phyloP scores from a whole-genome alignment of 768 basidiomycete genomes.

The Sarcomyxa edulis region DNA sequence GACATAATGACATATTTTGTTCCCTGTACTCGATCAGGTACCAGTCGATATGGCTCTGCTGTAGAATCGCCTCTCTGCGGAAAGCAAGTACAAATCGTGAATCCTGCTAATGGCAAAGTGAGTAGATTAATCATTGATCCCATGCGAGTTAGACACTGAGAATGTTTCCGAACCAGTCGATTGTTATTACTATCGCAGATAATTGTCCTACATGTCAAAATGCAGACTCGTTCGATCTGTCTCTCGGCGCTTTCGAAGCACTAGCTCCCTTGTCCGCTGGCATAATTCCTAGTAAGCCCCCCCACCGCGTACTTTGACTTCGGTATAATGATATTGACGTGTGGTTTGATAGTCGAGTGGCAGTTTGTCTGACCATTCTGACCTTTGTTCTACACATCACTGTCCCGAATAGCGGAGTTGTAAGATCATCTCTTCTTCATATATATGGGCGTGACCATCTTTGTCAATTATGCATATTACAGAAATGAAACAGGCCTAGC shows the following conservation, averaged over 20 bases:
- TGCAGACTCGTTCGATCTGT: conserved; percentile 45
- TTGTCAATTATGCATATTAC: too few species aligned
- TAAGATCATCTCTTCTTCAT: too few species aligned
- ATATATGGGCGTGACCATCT: too few species aligned
- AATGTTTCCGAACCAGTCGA: conserved; percentile 4
- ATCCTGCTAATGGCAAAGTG: conserved; percentile 49
- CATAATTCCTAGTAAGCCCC: conserved; percentile 32
- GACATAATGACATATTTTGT: conserved; percentile 1
- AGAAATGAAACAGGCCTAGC: too few species aligned
- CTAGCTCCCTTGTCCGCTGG: conserved; percentile 36
- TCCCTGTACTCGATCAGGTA: too few species aligned
- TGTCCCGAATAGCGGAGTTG: too few species aligned
- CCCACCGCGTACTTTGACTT: too few species aligned
- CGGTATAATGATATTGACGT: too few species aligned
- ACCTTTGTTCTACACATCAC: too few species aligned
- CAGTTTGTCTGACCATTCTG: too few species aligned
- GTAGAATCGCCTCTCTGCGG: conserved; percentile 60
- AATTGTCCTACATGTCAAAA: conserved; percentile 52
- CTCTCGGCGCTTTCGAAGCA: conserved; percentile 41
- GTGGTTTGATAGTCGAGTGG: too few species aligned
- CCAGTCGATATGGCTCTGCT: conserved; percentile 42
- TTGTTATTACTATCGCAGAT: conserved; percentile 42
- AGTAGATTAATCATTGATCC: conserved; percentile 4
- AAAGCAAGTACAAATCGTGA: conserved; percentile 54
- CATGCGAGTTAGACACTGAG: conserved; percentile 3